Evolutionary conservation across 805 yeast genomes (phyloP).

Genomic region (Danielozyma ontarioensis): DNA sequence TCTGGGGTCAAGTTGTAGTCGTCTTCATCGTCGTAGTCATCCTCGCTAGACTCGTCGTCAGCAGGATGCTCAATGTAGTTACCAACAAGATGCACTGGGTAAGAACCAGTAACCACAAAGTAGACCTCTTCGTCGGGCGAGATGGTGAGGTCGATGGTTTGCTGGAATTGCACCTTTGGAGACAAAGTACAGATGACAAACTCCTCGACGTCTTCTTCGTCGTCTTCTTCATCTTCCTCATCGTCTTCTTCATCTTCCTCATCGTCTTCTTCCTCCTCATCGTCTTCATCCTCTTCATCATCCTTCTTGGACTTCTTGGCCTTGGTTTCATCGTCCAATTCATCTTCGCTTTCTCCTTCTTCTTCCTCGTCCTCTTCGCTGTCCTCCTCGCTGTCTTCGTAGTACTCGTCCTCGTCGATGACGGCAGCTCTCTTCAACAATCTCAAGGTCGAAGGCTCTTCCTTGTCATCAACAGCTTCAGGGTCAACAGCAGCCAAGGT

Average conservation of each 20-base stretch:
- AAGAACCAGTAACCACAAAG: constrained; percentile 95
- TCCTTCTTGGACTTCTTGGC: constrained; percentile 19
- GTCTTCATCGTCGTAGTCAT: constrained; percentile 42
- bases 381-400: constrained; percentile 36
- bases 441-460: constrained; percentile 84
- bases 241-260: constrained; percentile 48
- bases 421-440: constrained; percentile 65
- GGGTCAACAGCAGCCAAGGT: constrained; percentile 97
- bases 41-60: constrained; percentile 60
- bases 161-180: constrained; percentile 83
- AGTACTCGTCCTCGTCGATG: constrained; percentile 37
- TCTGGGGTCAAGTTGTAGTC: constrained; percentile 71
- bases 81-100: constrained; percentile 88
- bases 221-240: constrained; percentile 54
- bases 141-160: constrained; percentile 83
- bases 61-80: constrained; percentile 95
- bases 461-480: constrained; percentile 72
- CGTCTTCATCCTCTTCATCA: constrained; percentile 37
- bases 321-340: constrained; percentile 27
- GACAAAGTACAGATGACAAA: constrained; percentile 84
- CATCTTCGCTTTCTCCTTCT: constrained; percentile 42
- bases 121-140: constrained; percentile 90
- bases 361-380: constrained; percentile 44
- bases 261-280: constrained; percentile 46
- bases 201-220: constrained; percentile 77